Evolutionary conservation across 2,329 filamentous ascomycete species (phyloP).

Genomic region (Nectriaceae sp.): DNA sequence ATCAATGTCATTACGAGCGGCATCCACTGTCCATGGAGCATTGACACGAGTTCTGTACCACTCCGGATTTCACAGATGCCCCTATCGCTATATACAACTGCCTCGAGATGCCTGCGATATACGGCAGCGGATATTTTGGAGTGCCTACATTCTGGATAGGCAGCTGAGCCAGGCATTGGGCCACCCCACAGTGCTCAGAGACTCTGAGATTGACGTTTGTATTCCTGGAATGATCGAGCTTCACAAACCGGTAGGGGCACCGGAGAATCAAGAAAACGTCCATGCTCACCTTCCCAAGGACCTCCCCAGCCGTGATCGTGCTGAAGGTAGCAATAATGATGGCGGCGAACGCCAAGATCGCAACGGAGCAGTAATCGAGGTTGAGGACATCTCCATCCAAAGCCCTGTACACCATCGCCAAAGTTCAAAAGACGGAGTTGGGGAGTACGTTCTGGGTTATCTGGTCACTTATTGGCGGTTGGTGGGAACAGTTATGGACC

Average conservation of each 20-base stretch:
- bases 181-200: conserved; percentile 36
- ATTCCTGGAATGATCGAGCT: conserved; percentile 29
- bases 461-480: conserved; percentile 22
- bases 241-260: conserved; percentile 15
- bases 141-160: conserved; percentile 39
- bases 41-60: conserved; percentile 49
- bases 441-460: conserved; percentile 16
- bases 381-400: neutral
- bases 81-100: conserved; percentile 49
- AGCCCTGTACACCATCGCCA: conserved; percentile 10
- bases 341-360: conserved; percentile 4
- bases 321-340: neutral
- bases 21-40: conserved; percentile 49
- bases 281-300: conserved; percentile 6
- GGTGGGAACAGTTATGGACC: conserved; percentile 18
- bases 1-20: conserved; percentile 49
- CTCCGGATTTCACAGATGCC: conserved; percentile 52
- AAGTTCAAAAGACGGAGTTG: conserved; percentile 8
- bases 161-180: conserved; percentile 38
- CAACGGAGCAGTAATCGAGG: neutral
- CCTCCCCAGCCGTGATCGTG: neutral
- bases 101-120: conserved; percentile 34
- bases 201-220: conserved; percentile 41
- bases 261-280: conserved; percentile 2
- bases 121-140: conserved; percentile 44